A percentile compares a stretch with the other conserved stretches of the same genome.
phyloP scores from a whole-genome alignment of 208 protist species.

The Trichomonas vaginalis region DNA sequence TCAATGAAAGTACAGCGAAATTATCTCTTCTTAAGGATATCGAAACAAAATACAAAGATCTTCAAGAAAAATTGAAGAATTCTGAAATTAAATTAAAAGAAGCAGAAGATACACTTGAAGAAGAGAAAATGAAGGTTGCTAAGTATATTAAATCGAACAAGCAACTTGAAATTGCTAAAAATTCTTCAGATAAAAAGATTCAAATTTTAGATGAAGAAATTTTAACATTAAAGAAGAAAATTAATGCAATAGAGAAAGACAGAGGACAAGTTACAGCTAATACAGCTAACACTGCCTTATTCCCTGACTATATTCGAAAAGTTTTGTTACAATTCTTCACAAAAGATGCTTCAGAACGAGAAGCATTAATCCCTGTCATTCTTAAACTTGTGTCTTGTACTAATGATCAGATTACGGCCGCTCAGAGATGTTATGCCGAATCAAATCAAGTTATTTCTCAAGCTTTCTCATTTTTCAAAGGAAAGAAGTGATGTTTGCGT shows the following conservation, averaged over 20 bases:
- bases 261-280: neutral
- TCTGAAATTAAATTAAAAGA: neutral
- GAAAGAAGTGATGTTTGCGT: neutral
- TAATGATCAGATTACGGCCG: neutral
- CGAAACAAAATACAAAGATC: neutral
- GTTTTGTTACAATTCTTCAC: neutral
- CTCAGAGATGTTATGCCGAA: neutral
- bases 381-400: neutral
- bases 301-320: neutral
- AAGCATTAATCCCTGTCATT: neutral
- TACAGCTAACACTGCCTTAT: neutral
- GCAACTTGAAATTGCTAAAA: neutral
- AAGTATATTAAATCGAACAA: neutral
- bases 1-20: neutral
- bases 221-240: neutral
- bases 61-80: neutral
- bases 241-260: neutral
- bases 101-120: neutral
- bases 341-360: neutral
- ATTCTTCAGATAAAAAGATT: neutral
- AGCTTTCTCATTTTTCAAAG: neutral
- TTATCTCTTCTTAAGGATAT: neutral
- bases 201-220: neutral
- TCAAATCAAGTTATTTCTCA: neutral
- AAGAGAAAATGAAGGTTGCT: neutral